These are phyloP conservation scores for Ceratocystis colombiana DNA, from an alignment of 2,329 filamentous ascomycete species.

Conservation along the genomic window DNA sequence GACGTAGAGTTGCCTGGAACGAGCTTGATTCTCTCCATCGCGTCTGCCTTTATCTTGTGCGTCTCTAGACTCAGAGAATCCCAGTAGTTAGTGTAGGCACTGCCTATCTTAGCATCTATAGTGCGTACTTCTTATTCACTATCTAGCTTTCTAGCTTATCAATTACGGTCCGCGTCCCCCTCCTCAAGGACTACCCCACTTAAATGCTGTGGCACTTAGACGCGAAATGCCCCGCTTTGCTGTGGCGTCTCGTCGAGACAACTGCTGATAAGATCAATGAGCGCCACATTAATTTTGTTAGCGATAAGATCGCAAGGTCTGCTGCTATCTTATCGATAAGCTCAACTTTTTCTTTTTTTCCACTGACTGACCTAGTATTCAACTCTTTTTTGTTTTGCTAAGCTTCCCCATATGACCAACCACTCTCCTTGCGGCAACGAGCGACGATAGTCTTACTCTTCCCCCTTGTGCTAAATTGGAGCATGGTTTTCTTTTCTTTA, in stretches of 20 bases:
- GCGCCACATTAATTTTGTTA: constrained; percentile 2
- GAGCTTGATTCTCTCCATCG: too few species aligned
- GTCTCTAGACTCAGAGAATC: too few species aligned
- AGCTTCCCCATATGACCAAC: not conserved
- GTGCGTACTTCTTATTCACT: not conserved
- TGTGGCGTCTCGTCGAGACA: constrained; percentile 7
- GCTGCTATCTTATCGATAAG: constrained; percentile 16
- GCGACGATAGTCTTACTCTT: not conserved
- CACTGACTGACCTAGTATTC: not conserved
- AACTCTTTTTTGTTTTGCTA: not conserved
- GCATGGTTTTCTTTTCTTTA: not conserved
- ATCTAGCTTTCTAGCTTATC: not conserved
- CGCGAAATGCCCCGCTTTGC: not conserved
- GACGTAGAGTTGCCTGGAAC: not conserved
- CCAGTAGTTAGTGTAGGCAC: not conserved
- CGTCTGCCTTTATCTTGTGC: too few species aligned
- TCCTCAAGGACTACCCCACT: too few species aligned
- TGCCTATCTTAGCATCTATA: not conserved
- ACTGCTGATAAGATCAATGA: not conserved
- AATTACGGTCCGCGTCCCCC: too few species aligned
- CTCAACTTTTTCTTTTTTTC: constrained; percentile 9
- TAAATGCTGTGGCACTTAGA: constrained; percentile 15
- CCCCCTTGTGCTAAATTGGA: not conserved
- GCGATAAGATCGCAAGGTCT: not conserved
- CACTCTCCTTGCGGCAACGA: not conserved